A percentile compares a stretch with the other conserved stretches of the same genome.
Conservation (phyloP, 768 basidiomycete genomes). For the Megacollybia marginata region DNA sequence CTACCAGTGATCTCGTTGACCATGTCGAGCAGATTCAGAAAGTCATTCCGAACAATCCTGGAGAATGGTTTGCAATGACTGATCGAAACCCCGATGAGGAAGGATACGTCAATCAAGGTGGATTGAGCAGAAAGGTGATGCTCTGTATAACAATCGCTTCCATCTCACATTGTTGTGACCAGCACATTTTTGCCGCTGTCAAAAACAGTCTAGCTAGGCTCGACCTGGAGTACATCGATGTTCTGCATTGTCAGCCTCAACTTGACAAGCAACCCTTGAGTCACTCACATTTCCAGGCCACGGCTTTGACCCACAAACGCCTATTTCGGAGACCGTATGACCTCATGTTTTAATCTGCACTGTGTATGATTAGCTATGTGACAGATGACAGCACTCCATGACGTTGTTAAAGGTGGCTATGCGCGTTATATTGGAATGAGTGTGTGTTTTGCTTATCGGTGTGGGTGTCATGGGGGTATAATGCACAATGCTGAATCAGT, state of each 20-base stretch:
- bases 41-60: no score
- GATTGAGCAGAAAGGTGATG: conserved; percentile 38
- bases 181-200: conserved; percentile 51
- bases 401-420: conserved; percentile 58
- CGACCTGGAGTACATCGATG: no score
- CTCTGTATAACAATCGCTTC: neutral
- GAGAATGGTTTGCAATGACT: no score
- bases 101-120: conserved; percentile 42
- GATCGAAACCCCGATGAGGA: conserved; percentile 25
- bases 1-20: no score
- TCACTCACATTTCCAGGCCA: no score
- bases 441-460: conserved; percentile 44
- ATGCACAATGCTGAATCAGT: no score
- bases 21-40: no score
- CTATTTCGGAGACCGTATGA: conserved; percentile 35
- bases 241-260: no score
- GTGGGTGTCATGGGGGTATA: no score
- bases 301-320: conserved; percentile 40
- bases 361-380: neutral
- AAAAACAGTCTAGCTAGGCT: no score
- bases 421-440: conserved; percentile 59
- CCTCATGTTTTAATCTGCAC: no score
- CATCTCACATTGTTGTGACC: neutral
- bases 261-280: no score
- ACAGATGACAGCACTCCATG: conserved; percentile 63